A percentile compares a stretch with the other conserved stretches of the same genome.
Evolutionary conservation across 2,329 filamentous ascomycete genomes (phyloP).

Genomic region (Alternaria metachromatica): DNA sequence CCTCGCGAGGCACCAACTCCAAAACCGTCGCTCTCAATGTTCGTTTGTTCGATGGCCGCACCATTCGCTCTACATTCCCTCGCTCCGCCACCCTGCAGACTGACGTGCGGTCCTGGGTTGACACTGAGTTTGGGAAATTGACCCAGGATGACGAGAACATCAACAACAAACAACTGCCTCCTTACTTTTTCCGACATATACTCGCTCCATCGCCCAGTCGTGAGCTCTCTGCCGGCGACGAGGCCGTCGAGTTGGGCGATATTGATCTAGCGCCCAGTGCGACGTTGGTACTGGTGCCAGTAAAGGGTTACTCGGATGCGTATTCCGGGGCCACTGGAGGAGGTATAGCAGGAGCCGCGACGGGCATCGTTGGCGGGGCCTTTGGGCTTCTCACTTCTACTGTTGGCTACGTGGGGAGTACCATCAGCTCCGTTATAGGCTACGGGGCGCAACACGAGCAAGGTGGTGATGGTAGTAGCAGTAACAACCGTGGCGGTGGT

Average conservation of each 20-base stretch:
- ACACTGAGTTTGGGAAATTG: conserved; percentile 50
- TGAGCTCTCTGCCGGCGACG: conserved; percentile 76
- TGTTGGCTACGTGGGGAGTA: conserved; percentile 42
- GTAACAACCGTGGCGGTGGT: not conserved
- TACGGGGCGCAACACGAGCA: conserved; percentile 18
- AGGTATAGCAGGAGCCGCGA: conserved; percentile 40
- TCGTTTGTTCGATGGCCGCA: conserved; percentile 82
- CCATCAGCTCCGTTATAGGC: conserved; percentile 40
- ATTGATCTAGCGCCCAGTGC: conserved; percentile 79
- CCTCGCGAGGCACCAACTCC: conserved; percentile 39
- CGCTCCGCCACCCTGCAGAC: conserved; percentile 66
- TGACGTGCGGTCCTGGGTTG: conserved; percentile 80
- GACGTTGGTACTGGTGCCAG: conserved; percentile 81
- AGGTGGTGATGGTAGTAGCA: conserved; percentile 4
- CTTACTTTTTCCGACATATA: conserved; percentile 86
- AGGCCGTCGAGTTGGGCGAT: conserved; percentile 70
- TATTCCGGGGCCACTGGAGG: conserved; percentile 54
- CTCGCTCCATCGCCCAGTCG: conserved; percentile 78
- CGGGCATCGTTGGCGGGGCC: conserved; percentile 42
- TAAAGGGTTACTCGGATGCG: conserved; percentile 66
- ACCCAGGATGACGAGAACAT: conserved; percentile 30
- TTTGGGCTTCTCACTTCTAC: conserved; percentile 45
- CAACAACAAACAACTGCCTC: conserved; percentile 48
- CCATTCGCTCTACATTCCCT: conserved; percentile 74
- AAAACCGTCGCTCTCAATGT: conserved; percentile 67